Conservation (phyloP, 106 monocot genomes). For the Dendrobium chrysotoxum region DNA sequence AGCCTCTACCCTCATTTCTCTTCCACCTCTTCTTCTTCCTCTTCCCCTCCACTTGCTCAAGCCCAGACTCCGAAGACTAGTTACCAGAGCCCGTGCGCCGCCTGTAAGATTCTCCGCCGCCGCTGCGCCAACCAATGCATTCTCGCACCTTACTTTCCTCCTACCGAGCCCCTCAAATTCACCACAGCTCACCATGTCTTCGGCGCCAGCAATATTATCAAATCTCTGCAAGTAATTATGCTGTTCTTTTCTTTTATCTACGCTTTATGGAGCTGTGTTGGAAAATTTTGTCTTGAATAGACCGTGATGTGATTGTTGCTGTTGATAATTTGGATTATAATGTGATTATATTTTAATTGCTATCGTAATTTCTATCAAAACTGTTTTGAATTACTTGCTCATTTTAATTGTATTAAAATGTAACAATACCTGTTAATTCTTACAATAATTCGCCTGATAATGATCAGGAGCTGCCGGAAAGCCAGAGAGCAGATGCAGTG, state of each 20-base stretch:
- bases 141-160: slow-evolving; percentile 24
- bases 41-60: background rate
- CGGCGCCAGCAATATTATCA: slow-evolving; percentile 27
- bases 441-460: too few species aligned
- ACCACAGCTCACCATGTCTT: slow-evolving; percentile 20
- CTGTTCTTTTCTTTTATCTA: too few species aligned
- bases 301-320: too few species aligned
- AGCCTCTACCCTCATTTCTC: background rate
- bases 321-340: too few species aligned
- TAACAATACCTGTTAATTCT: too few species aligned
- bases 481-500: slow-evolving; percentile 14
- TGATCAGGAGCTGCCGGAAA: slow-evolving; percentile 12
- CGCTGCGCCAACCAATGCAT: slow-evolving; percentile 12
- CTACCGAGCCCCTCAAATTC: slow-evolving; percentile 16
- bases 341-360: too few species aligned
- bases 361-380: too few species aligned
- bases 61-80: background rate
- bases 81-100: slow-evolving; percentile 16
- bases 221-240: slow-evolving; percentile 1
- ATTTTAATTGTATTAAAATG: too few species aligned
- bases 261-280: too few species aligned
- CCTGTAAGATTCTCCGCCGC: slow-evolving; percentile 25
- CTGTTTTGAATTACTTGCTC: too few species aligned
- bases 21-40: background rate
- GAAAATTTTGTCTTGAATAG: too few species aligned